Evolutionary conservation across 768 basidiomycete genomes (phyloP).

Genomic region (Clavulina sp.): DNA sequence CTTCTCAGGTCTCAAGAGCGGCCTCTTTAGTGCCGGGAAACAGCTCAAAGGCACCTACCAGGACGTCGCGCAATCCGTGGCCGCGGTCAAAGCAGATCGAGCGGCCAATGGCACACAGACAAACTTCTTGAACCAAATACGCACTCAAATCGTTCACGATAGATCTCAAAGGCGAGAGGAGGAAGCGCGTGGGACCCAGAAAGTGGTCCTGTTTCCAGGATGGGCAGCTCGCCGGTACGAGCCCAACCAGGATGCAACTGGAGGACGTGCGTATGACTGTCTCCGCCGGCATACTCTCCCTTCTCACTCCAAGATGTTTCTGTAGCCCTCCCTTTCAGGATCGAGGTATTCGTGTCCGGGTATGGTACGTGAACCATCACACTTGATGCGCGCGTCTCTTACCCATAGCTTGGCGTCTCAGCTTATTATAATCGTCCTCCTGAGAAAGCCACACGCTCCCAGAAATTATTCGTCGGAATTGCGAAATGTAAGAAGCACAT

Average conservation of each 20-base stretch:
- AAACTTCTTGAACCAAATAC: not conserved
- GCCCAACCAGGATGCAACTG: slow-evolving; percentile 14
- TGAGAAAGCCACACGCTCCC: slow-evolving; percentile 50
- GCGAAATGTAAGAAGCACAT: slow-evolving; percentile 46
- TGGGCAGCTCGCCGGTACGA: slow-evolving; percentile 50
- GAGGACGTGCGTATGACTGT: not conserved
- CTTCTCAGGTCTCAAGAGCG: not conserved
- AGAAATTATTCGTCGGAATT: slow-evolving; percentile 54
- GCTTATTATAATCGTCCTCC: slow-evolving; percentile 30
- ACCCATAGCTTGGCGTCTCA: not conserved
- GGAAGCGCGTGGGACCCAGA: slow-evolving; percentile 23
- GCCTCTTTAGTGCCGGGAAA: not conserved
- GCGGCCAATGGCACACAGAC: not conserved
- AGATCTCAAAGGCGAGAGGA: not conserved
- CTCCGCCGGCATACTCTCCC: not conserved
- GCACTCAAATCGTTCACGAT: not conserved
- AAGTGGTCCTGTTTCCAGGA: slow-evolving; percentile 54
- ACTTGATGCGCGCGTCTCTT: not conserved
- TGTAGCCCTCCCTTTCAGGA: slow-evolving; percentile 33
- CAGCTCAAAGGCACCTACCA: not conserved
- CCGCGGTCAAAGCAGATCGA: not conserved
- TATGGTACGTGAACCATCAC: slow-evolving; percentile 31
- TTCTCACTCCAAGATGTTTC: not conserved
- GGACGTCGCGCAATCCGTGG: not conserved
- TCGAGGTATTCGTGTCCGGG: slow-evolving; percentile 62